Conservation (phyloP, 2,329 filamentous ascomycete species). For the Claviceps digitariae region DNA sequence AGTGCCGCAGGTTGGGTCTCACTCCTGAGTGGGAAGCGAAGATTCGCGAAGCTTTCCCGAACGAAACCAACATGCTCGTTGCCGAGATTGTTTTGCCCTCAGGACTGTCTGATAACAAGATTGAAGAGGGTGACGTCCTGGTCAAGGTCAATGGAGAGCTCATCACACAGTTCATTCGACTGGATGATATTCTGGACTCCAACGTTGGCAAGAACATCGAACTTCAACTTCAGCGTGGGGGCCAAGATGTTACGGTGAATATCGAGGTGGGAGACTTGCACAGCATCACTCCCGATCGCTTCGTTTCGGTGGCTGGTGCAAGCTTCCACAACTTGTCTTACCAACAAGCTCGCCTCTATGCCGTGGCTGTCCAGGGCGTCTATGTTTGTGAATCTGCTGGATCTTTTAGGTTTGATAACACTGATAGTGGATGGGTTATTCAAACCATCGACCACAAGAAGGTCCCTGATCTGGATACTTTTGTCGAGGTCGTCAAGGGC, state of each 20-base stretch:
- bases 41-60: constrained; percentile 70
- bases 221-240: constrained; percentile 76
- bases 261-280: constrained; percentile 82
- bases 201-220: constrained; percentile 68
- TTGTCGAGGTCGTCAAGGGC: constrained; percentile 77
- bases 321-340: constrained; percentile 96
- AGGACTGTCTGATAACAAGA: constrained; percentile 72
- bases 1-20: constrained; percentile 80
- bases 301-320: constrained; percentile 83
- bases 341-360: constrained; percentile 91
- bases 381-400: constrained; percentile 91
- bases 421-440: constrained; percentile 85
- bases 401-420: constrained; percentile 87
- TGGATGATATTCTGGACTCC: constrained; percentile 86
- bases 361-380: constrained; percentile 81
- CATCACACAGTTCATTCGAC: constrained; percentile 78
- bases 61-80: constrained; percentile 93
- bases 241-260: constrained; percentile 73
- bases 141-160: constrained; percentile 89
- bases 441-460: constrained; percentile 87
- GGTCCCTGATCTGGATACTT: constrained; percentile 74
- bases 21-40: constrained; percentile 76
- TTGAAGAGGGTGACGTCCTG: constrained; percentile 89
- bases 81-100: constrained; percentile 89
- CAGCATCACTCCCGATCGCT: constrained; percentile 87